Evolutionary conservation across 202 grass and related monocot genomes (phyloP), one percentile per base, ranked within the genome.

Genomic region (Zoysia matrella): DNA sequence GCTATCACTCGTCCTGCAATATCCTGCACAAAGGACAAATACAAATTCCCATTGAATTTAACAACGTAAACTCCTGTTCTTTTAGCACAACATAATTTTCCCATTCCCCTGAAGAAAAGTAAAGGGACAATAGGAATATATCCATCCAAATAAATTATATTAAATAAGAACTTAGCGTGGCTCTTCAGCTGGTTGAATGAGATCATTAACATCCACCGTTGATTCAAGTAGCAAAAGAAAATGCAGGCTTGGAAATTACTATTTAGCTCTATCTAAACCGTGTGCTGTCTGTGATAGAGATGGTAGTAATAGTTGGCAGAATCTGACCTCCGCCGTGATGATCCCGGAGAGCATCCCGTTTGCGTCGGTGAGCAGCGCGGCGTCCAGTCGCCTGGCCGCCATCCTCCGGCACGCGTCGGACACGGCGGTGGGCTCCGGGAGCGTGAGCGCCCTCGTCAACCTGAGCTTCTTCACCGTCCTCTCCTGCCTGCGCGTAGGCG

Each of bases 401-500:
- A 97, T 97, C 85, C 81, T 88, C 39, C 83, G 65, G 84, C 92
- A 94, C 42, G 86, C 88, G 42, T 94, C 92, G 2, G 86, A 86
- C 67, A 97, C 87, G 2, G 43, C 45, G 71, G 92, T 94, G 42
- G 52, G 84, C 71, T 97, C 94, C 14, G 92, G 65, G 8, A 94
- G 89, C 22, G 90, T 92, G 3, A 97, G 79, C 9, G 92, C 88
- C 75, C 81, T 88, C 71, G 85, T 57, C 71, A 92, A 51, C 72
- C 87, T 43, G 44, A 94, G 86, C 86, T 89, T 92, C 88, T 89
- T 97, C 66, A 94, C 83, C 56, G 90, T 92, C 75, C 90, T 94
- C 79, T 92, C 92, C 75, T 71, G 44, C 63, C 91, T 92, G 30
- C 53, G 48, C 52, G 1, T 3, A 36, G 30, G 30, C 30, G 30